Evolutionary conservation across 2,329 filamentous ascomycete species (phyloP).

Genomic region (Colletotrichum liaoningense): DNA sequence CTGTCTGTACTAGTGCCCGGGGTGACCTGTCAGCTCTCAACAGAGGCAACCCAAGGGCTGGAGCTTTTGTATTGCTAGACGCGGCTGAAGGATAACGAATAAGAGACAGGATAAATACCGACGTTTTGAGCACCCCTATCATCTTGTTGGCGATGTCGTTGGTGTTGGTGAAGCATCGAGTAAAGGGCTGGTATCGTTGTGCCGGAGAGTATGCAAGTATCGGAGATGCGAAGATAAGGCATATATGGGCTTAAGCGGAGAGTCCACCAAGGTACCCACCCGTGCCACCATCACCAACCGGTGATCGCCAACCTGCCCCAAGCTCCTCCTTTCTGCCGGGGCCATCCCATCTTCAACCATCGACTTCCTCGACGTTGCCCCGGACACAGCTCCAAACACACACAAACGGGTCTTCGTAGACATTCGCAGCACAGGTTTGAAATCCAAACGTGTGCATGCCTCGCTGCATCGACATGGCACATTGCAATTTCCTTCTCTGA

Average conservation of each 20-base stretch:
- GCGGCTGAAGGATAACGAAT: no score
- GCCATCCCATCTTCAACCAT: background rate
- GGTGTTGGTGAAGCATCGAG: background rate
- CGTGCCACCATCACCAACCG: background rate
- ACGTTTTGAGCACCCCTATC: no score
- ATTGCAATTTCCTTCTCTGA: background rate
- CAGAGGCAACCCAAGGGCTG: fast-evolving
- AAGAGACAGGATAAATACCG: no score
- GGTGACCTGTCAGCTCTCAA: no score
- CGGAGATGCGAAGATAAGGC: no score
- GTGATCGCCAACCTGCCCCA: background rate
- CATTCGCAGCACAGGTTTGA: background rate
- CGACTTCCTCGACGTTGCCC: background rate
- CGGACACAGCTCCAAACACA: conserved; percentile 2
- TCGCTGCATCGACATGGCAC: background rate
- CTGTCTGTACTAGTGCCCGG: no score
- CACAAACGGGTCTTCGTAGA: background rate
- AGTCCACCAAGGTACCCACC: background rate
- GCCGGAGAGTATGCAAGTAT: background rate
- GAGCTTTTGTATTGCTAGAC: no score
- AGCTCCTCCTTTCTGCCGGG: background rate
- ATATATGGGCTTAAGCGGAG: background rate
- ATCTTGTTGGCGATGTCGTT: background rate
- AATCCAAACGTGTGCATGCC: background rate
- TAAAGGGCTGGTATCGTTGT: background rate